These are phyloP conservation scores for Pulveroboletus sp. DNA, from an alignment of 768 basidiomycete species.

Conservation along the genomic window DNA sequence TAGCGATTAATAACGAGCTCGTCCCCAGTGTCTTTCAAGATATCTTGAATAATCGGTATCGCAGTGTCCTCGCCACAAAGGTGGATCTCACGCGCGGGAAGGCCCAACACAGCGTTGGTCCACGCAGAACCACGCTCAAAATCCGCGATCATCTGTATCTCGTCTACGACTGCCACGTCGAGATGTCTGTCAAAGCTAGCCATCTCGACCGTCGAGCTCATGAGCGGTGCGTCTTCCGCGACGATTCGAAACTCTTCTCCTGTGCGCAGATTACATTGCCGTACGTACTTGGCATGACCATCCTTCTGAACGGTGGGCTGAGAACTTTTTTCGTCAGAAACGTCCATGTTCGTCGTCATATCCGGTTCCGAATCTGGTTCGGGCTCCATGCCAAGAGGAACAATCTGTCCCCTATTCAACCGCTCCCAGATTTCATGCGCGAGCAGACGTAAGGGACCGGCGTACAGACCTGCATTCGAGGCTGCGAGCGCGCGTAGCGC, in stretches of 20 bases:
- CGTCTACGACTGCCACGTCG: conserved; percentile 92
- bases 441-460: conserved; percentile 86
- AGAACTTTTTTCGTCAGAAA: conserved; percentile 18
- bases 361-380: conserved; percentile 36
- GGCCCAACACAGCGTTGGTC: conserved; percentile 75
- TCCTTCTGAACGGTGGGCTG: conserved; percentile 28
- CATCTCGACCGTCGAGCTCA: conserved; percentile 97
- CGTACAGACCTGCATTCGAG: conserved; percentile 72
- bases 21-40: conserved; percentile 79
- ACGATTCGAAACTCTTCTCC: conserved; percentile 86
- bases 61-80: conserved; percentile 94
- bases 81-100: conserved; percentile 78
- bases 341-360: conserved; percentile 32
- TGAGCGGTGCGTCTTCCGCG: conserved; percentile 46
- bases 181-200: conserved; percentile 36
- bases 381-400: conserved; percentile 58
- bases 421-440: conserved; percentile 94
- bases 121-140: conserved; percentile 73
- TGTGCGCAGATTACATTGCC: conserved; percentile 81
- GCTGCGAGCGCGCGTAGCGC: conserved; percentile 85
- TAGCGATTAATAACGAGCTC: conserved; percentile 78
- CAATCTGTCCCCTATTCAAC: conserved; percentile 85
- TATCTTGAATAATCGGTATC: conserved; percentile 65
- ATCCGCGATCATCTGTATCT: conserved; percentile 94
- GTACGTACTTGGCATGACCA: conserved; percentile 47